Base-by-base conservation (phyloP, 2,329 filamentous ascomycete species). In the Scolecobasidium constrictum region DNA sequence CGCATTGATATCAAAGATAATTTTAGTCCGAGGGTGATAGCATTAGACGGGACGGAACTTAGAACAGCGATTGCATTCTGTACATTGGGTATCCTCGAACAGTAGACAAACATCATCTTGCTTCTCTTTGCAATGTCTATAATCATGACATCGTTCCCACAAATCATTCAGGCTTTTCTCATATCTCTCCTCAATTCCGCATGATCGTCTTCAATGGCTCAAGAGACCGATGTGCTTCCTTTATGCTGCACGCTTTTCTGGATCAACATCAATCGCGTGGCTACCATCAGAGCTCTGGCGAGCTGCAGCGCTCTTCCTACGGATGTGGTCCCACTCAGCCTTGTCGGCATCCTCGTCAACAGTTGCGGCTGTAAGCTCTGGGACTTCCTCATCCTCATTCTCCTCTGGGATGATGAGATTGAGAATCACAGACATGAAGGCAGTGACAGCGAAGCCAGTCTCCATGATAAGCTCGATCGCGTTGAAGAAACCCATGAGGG, bases 391-490 rank as follows among this genome's bases (percentile, higher is more conserved):
- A 35, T 84, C 81, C 52, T 86, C 84, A n/a, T 81, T 64, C 61
- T 94, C 86, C 53, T 85, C 79, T 0, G 79, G 75, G 13, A 94
- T 63, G 0, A 76, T 50, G 38, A 92, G 59, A 56, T 94, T 94
- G 39, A 94, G 68, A 17, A 84, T 59, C 56, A 92, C 69, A 40
- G 77, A 77, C 33, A 88, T 56, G 17, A 87, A 72, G 0, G 83
- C 86, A 0, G 83, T 81, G 15, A 94, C 69, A 1, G 81, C 80
- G 48, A 83, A 84, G 0, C 82, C 82, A 0, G 81, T 68, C 52
- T 68, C 62, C 50, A 68, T 53, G 17, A 68, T 59, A 4, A 70
- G 54, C 26, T 57, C 55, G 40, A 69, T 69, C 40, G 84, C 83
- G 52, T 88, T 80, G 46, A 83, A 72, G 60, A 92, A 86, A 2